Evolutionary conservation across 2,329 filamentous ascomycete species (phyloP), one percentile per base, ranked within the genome.

Genomic region (Sclerotinia spermophila): DNA sequence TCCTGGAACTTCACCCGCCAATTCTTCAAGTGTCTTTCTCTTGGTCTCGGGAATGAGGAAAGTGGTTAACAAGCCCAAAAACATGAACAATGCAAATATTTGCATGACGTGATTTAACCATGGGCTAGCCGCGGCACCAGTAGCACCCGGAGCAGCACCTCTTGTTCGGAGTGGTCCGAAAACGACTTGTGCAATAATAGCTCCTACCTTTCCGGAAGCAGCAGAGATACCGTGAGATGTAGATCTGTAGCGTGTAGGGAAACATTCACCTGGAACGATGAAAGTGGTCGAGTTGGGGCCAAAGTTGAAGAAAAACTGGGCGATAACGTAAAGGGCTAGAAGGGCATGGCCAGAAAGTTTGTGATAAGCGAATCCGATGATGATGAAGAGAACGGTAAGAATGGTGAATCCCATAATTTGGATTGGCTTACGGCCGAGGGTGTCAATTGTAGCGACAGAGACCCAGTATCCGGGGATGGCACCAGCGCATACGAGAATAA

Each of bases 401-500:
- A 90, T 78, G 1, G 83, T 73, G 79, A 91, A 92, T 24, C 89
- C 89, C 66, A 85, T 79, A 4, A 91, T 78, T 79, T 93, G 93
- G 42, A 96, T 89, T 0, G 91, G 86, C 80, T 93, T 94, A 71
- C 93, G 90, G 24, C 92, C 92, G 21, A 95, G 75, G 1, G 86
- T 92, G 79, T 96, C 92, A 72, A 94, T 88, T 1, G 87, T 88
- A 21, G 91, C 84, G 35, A 94, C 87, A 1, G 91, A 92, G 17
- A 90, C 86, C 91, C 91, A 94, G 82, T 94, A 95, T 13, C 92
- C 92, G 0, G 92, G 92, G 10, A 95, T 87, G 17, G 92, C 90
- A 66, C 92, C 92, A 19, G 92, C 92, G 75, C 90, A 92, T 71
- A 92, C 86, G 48, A 95, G 81, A 74, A 95, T 93, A 72, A 94